Conservation (phyloP, 257 asterid species). For the Leonotis leonurus region DNA sequence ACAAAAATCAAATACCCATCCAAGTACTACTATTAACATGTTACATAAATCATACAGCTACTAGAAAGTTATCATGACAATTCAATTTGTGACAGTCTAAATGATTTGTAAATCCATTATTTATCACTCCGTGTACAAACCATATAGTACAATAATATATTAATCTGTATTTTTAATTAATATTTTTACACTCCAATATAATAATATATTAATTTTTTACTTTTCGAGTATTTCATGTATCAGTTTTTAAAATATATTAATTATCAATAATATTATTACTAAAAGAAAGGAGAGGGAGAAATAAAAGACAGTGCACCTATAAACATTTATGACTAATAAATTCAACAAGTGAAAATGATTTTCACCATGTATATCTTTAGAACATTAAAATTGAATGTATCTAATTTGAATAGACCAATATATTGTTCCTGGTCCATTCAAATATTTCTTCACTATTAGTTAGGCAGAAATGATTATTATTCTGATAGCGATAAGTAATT, state of each 20-base stretch:
- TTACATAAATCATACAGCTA: too few species aligned
- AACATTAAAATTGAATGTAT: slow-evolving; percentile 8
- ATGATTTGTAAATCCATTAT: too few species aligned
- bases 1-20: too few species aligned
- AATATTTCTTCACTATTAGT: slow-evolving; percentile 2
- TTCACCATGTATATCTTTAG: not conserved
- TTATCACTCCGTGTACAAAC: too few species aligned
- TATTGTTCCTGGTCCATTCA: slow-evolving; percentile 1
- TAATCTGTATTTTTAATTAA: too few species aligned
- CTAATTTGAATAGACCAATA: slow-evolving; percentile 5
- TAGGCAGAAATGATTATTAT: slow-evolving; percentile 8
- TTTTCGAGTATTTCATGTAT: not conserved
- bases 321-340: not conserved
- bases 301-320: not conserved
- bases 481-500: not conserved
- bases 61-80: too few species aligned
- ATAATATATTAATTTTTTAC: too few species aligned
- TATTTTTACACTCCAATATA: too few species aligned
- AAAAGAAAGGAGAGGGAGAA: too few species aligned
- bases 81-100: too few species aligned
- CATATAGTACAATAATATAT: too few species aligned
- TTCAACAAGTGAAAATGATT: not conserved
- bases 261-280: not conserved
- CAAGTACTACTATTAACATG: too few species aligned
- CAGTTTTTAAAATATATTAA: not conserved